These are phyloP conservation scores for Citeromyces matritensis DNA, from an alignment of 805 yeast species.

Conservation along the genomic window DNA sequence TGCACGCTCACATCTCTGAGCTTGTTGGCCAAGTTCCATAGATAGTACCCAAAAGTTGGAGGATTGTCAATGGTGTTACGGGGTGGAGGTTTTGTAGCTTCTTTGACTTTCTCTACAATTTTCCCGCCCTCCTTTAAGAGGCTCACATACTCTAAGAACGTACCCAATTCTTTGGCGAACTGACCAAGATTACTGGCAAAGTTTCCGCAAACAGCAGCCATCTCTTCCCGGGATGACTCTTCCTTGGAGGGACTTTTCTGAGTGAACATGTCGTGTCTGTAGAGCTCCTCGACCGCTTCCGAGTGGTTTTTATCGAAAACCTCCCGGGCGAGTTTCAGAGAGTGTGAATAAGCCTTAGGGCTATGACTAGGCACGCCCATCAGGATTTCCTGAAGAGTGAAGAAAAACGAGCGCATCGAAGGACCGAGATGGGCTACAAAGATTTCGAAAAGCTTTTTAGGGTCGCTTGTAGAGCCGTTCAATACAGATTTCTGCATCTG, in stretches of 20 bases:
- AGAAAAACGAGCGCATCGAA: constrained; percentile 49
- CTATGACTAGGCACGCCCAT: constrained; percentile 30
- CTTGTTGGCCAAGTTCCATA: constrained; percentile 35
- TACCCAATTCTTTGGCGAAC: constrained; percentile 40
- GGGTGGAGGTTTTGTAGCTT: not conserved
- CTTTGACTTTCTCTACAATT: constrained; percentile 1
- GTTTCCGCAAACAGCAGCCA: constrained; percentile 75
- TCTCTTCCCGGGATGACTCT: constrained; percentile 48
- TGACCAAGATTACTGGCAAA: constrained; percentile 52
- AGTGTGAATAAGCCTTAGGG: constrained; percentile 23
- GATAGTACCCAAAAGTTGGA: constrained; percentile 10
- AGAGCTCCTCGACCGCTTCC: constrained; percentile 40
- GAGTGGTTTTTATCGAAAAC: constrained; percentile 42
- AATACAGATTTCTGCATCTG: constrained; percentile 50
- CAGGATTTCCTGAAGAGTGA: constrained; percentile 47
- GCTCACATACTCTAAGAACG: constrained; percentile 34
- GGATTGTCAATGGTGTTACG: not conserved
- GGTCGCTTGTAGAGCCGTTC: constrained; percentile 15
- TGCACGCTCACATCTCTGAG: constrained; percentile 56
- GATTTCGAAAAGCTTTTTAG: constrained; percentile 39
- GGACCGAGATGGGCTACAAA: constrained; percentile 63
- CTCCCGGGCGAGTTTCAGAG: constrained; percentile 34
- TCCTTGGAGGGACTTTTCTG: constrained; percentile 23
- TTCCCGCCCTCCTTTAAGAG: constrained; percentile 41
- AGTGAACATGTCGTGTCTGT: constrained; percentile 37